Percentiles rank a stretch among this genome's conserved stretches.
phyloP scores from a whole-genome alignment of 192 early-diverging fungal species.

The Lobosporangium transversale region DNA sequence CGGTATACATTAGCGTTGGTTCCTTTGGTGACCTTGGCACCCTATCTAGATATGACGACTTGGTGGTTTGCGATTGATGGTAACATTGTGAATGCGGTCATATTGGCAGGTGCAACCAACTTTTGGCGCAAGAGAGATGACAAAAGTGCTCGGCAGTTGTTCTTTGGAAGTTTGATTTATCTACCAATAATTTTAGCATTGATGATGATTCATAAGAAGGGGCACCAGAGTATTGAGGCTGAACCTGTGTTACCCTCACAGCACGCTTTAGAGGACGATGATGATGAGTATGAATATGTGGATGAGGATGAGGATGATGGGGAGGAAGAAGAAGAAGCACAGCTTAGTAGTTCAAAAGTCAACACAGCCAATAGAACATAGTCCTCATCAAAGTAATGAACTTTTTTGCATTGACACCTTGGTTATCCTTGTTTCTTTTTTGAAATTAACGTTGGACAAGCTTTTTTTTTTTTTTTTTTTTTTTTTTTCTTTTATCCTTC shows the following conservation, averaged over 20 bases:
- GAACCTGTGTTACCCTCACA: background rate
- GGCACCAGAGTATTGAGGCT: too few relatives aligned
- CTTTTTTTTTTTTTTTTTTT: too few relatives aligned
- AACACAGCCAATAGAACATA: background rate
- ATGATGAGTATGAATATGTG: slow-evolving; percentile 52
- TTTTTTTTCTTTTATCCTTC: too few relatives aligned
- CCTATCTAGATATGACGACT: slow-evolving; percentile 80
- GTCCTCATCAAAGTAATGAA: too few relatives aligned
- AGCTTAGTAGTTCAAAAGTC: background rate
- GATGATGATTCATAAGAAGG: slow-evolving; percentile 90
- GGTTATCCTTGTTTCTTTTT: too few relatives aligned
- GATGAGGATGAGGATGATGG: slow-evolving; percentile 46
- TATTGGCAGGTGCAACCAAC: slow-evolving; percentile 73
- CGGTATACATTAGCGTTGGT: slow-evolving; percentile 82
- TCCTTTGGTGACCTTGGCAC: slow-evolving; percentile 68
- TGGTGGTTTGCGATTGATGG: slow-evolving; percentile 81
- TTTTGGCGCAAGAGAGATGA: slow-evolving; percentile 87
- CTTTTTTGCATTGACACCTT: too few relatives aligned
- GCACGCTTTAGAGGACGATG: slow-evolving; percentile 26
- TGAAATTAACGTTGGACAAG: too few relatives aligned
- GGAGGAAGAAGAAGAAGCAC: slow-evolving; percentile 4
- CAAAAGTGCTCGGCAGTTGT: slow-evolving; percentile 85
- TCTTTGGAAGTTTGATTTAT: slow-evolving; percentile 92
- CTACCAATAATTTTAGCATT: slow-evolving; percentile 86
- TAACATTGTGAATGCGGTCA: slow-evolving; percentile 77